Conservation (phyloP, 2,329 filamentous ascomycete genomes). For the Erysiphe neolycopersici region DNA sequence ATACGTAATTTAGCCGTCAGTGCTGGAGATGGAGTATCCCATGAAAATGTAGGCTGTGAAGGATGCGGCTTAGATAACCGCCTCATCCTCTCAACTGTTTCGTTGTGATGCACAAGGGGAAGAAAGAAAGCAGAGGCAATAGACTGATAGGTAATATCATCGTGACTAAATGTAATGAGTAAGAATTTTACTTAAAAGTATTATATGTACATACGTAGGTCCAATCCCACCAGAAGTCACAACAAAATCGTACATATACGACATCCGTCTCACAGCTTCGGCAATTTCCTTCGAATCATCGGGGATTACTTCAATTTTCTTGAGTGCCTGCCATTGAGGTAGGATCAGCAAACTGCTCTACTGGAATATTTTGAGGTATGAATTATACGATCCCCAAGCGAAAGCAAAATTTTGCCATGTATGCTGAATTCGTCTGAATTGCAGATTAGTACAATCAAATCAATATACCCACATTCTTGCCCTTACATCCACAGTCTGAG, state of each 20-base stretch:
- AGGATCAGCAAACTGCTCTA: conserved; percentile 13
- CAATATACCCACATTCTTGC: neutral
- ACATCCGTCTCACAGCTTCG: conserved; percentile 65
- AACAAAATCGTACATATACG: conserved; percentile 70
- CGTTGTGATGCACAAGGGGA: conserved; percentile 48
- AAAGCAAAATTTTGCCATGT: conserved; percentile 38
- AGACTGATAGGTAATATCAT: conserved; percentile 90
- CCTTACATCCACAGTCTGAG: conserved; percentile 16
- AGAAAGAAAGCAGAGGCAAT: conserved; percentile 75
- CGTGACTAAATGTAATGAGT: conserved; percentile 33
- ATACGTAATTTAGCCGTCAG: conserved; percentile 68
- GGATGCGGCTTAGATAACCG: conserved; percentile 46
- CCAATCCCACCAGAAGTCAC: conserved; percentile 91
- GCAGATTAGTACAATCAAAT: conserved; percentile 4
- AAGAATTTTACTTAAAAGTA: neutral
- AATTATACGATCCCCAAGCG: conserved; percentile 26
- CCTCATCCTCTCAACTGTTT: conserved; percentile 63
- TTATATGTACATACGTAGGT: conserved; percentile 36
- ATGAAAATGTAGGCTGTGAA: conserved; percentile 50
- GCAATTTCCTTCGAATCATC: conserved; percentile 81
- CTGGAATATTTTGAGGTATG: neutral
- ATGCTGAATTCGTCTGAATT: conserved; percentile 33
- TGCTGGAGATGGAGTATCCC: conserved; percentile 56
- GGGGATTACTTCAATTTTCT: conserved; percentile 74
- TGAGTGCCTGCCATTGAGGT: conserved; percentile 30